Base-by-base conservation (phyloP, 441 rosid genomes). In the Francoa sonchifolia region DNA sequence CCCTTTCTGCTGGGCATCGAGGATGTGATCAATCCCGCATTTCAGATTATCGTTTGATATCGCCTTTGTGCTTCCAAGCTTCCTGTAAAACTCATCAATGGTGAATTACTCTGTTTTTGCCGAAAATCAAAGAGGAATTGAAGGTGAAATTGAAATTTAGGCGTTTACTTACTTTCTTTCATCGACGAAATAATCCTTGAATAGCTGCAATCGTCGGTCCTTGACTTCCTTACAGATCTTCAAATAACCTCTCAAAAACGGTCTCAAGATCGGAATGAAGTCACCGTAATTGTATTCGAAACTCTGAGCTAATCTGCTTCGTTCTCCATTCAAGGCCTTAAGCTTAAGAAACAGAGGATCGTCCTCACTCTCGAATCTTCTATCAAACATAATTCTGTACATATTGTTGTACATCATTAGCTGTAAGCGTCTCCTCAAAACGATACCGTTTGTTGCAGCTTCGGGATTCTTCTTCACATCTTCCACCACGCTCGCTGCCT, bases 341-440 rank as follows among this genome's bases (percentile, higher is more conserved):
- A 87, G 76, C 43, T 57, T 54, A 0, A 61, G 42, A 36, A 76
- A 88, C 42, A 88, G 42, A 34, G 97, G 90, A 55, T 88, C 95
- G 0, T 73, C 82, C 50, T 72, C 81, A 28, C 90, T 79, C 50
- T 79, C 88, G 32, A 88, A 88, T 30, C 95, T 67, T 23, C 72
- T 42, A 13, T 88, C 95, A 17, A 88, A 88, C 97, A 88, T 88
- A 43, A 84, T 81, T 41, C 94, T 63, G 64, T 62, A 88, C 95
- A 88, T 78, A 49, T 88, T 88, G 48, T 88, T 88, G 55, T 88
- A 88, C 97, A 88, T 88, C 95, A 88, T 65, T 44, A 84, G 63
- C 60, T 88, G 97, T 51, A 88, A 47, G 10, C 97, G 52, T 51
- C 64, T 57, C 42, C 95, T 58, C 57, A 88, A 46, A 10, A 88